phyloP scores from a whole-genome alignment of 2,329 filamentous ascomycete species.

The Colletotrichum horii region DNA sequence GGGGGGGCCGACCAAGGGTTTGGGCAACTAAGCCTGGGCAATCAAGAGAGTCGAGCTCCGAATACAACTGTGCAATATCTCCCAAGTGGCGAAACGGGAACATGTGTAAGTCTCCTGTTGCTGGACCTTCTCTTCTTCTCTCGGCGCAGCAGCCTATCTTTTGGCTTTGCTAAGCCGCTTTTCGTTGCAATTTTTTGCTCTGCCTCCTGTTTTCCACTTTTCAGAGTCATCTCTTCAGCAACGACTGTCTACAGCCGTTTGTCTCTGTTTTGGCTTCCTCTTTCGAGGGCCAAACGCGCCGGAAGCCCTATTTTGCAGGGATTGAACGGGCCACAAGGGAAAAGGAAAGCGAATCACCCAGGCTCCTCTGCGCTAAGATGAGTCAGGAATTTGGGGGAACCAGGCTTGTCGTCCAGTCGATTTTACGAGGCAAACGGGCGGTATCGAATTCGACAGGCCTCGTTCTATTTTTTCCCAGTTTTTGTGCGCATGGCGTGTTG shows the following conservation, averaged over 20 bases:
- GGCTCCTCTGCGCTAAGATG: background rate
- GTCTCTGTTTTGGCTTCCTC: background rate
- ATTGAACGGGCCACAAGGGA: background rate
- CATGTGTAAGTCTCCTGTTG: constrained; percentile 21
- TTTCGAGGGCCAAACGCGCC: constrained; percentile 5
- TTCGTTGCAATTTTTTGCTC: background rate
- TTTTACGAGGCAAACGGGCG: constrained; percentile 2
- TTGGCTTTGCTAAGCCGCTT: background rate
- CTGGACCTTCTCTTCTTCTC: background rate
- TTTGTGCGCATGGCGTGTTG: constrained; percentile 15
- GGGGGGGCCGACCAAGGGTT: background rate
- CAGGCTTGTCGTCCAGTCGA: background rate
- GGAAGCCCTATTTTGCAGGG: constrained; percentile 19
- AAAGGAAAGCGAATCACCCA: constrained; percentile 6
- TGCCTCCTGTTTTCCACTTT: background rate
- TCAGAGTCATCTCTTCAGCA: background rate
- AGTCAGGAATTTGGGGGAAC: constrained; percentile 9
- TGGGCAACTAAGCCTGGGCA: background rate
- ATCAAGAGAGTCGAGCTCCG: background rate
- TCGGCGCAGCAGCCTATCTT: background rate
- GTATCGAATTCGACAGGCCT: background rate
- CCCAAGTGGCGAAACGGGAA: background rate
- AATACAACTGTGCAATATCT: background rate
- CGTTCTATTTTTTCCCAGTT: background rate
- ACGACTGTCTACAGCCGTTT: background rate